Percentiles rank a stretch among this genome's conserved stretches.
phyloP scores from a whole-genome alignment of 108 stramenopile species.

The Stephanodiscus minutulus region DNA sequence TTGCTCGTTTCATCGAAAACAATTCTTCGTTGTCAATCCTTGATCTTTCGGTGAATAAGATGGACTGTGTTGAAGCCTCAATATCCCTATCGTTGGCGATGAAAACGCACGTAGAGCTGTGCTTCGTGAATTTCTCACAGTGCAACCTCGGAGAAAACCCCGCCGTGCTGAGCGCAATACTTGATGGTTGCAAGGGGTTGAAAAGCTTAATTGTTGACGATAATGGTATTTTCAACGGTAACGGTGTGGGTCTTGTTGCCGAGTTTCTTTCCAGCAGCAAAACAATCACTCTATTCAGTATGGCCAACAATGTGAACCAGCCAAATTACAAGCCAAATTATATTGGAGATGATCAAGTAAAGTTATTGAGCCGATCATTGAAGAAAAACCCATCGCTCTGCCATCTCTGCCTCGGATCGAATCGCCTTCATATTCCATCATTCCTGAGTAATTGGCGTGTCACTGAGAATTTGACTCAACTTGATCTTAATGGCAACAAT shows the following conservation, averaged over 20 bases:
- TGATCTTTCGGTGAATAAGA: slow-evolving; percentile 19
- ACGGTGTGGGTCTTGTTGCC: not conserved
- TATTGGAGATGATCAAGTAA: not conserved
- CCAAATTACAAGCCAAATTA: too few species aligned
- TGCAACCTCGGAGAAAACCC: slow-evolving; percentile 12
- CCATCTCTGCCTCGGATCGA: not conserved
- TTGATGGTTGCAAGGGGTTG: not conserved
- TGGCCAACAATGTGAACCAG: not conserved
- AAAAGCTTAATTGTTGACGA: slow-evolving; percentile 2
- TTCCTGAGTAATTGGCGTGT: not conserved
- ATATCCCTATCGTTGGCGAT: slow-evolving; percentile 16
- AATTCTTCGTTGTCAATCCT: slow-evolving; percentile 12
- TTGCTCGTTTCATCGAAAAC: slow-evolving; percentile 3
- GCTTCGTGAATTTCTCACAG: slow-evolving; percentile 12
- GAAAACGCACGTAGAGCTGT: not conserved
- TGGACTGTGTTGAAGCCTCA: slow-evolving; percentile 4
- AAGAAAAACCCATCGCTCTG: slow-evolving; percentile 8
- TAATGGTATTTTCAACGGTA: not conserved
- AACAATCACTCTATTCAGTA: slow-evolving; percentile 5
- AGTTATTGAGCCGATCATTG: slow-evolving; percentile 2
- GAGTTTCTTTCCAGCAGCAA: slow-evolving; percentile 12
- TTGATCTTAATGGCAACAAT: slow-evolving; percentile 13
- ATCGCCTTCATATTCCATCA: not conserved
- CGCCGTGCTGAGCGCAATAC: slow-evolving; percentile 1
- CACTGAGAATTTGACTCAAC: slow-evolving; percentile 12